These are phyloP conservation scores for Fonsecaea monophora DNA, from an alignment of 2,329 filamentous ascomycete genomes.

Conservation along the genomic window DNA sequence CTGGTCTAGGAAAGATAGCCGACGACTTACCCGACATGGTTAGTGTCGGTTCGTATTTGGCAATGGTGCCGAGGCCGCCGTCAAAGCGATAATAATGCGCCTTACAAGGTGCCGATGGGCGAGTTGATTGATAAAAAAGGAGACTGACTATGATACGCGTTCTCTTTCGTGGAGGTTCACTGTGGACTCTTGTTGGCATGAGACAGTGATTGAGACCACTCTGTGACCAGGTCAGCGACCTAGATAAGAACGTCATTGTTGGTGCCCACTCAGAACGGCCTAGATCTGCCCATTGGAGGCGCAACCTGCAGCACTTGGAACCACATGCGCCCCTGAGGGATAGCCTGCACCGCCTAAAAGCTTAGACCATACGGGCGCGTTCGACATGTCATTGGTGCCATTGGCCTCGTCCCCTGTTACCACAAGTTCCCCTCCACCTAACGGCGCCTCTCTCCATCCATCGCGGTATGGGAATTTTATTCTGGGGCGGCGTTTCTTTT, in stretches of 20 bases:
- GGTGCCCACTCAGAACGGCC: neutral
- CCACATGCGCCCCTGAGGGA: neutral
- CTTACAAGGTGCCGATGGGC: neutral
- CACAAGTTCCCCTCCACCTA: neutral
- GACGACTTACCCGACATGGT: neutral
- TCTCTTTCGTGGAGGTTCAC: too few species aligned
- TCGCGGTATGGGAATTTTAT: conserved; percentile 3
- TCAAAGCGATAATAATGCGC: too few species aligned
- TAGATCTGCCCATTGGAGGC: neutral
- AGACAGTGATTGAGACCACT: too few species aligned
- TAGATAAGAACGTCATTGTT: neutral
- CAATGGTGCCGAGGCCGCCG: neutral
- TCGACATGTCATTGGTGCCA: neutral
- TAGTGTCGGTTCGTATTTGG: neutral
- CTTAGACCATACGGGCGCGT: neutral
- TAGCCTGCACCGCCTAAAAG: neutral
- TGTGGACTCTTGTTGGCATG: too few species aligned
- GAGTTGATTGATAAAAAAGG: neutral
- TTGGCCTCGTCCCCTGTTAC: neutral
- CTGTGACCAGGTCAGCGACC: neutral
- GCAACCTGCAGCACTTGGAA: neutral
- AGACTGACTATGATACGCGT: too few species aligned
- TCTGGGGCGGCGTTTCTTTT: conserved; percentile 3
- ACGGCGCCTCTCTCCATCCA: neutral
- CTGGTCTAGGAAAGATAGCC: neutral